Evolutionary conservation across 305 asterid species (phyloP).

Genomic region (Solanum hybrid): DNA sequence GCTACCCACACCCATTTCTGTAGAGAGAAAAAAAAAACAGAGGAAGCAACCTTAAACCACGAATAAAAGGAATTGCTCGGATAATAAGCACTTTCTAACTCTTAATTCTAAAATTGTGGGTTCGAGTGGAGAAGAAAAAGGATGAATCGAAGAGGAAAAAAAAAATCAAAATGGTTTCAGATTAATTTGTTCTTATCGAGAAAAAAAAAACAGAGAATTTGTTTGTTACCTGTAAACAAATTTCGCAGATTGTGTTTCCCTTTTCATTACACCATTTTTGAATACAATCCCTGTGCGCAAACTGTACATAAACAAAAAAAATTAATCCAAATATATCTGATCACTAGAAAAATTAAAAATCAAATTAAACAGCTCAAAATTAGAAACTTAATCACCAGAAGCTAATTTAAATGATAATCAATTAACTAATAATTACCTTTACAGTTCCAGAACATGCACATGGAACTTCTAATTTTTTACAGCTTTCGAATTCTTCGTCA

Average conservation of each 20-base stretch:
- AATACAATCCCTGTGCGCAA: conserved; percentile 89
- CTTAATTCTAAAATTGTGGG: background rate
- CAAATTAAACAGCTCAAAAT: background rate
- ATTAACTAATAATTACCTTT: conserved; percentile 33
- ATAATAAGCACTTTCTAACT: background rate
- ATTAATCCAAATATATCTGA: background rate
- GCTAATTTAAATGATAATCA: background rate
- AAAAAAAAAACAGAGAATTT: background rate
- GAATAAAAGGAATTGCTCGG: background rate
- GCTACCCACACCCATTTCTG: background rate
- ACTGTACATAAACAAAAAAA: conserved; percentile 24
- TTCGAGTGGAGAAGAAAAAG: background rate
- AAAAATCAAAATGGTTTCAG: background rate
- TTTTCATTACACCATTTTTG: conserved; percentile 97
- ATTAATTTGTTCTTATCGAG: background rate
- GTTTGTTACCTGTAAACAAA: conserved; percentile 68
- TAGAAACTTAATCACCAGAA: background rate
- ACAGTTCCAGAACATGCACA: conserved; percentile 95
- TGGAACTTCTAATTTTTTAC: conserved; percentile 54
- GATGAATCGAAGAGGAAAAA: background rate
- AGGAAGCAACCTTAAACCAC: background rate
- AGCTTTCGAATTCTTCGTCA: conserved; percentile 65
- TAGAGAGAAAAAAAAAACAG: background rate
- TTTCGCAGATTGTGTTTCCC: conserved; percentile 79
- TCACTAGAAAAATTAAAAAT: background rate